These are phyloP conservation scores for Aspergillus bridgeri DNA, from an alignment of 495 filamentous ascomycete species.

Conservation along the genomic window DNA sequence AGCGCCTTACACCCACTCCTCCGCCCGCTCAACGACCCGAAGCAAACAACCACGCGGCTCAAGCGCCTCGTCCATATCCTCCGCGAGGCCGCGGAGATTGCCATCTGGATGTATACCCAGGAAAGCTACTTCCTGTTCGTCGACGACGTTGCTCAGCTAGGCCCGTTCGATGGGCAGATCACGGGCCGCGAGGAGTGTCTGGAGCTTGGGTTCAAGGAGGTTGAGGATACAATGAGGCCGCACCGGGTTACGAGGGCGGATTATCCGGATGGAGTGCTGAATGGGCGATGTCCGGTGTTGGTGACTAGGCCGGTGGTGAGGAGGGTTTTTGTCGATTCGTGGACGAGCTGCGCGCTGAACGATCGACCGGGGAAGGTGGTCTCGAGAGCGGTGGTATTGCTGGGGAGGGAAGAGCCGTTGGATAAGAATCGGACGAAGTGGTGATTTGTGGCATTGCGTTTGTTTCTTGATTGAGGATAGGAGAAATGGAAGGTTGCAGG, in stretches of 20 bases:
- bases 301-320: background rate
- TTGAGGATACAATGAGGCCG: background rate
- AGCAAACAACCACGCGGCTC: background rate
- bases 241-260: background rate
- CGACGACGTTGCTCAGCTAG: background rate
- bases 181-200: background rate
- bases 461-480: background rate
- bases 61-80: background rate
- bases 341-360: background rate
- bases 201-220: background rate
- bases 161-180: background rate
- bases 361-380: background rate
- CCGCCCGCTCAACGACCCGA: background rate
- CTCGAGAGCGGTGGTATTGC: background rate
- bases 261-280: background rate
- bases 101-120: background rate
- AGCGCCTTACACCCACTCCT: background rate
- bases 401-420: background rate
- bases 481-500: too few relatives aligned
- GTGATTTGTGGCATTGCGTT: background rate
- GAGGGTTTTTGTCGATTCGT: background rate
- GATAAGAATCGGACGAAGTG: background rate
- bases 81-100: background rate
- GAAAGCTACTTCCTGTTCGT: background rate
- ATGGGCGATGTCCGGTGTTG: background rate